Base-by-base conservation (phyloP, 2,329 filamentous ascomycete species). In the Elsinoe ampelina region DNA sequence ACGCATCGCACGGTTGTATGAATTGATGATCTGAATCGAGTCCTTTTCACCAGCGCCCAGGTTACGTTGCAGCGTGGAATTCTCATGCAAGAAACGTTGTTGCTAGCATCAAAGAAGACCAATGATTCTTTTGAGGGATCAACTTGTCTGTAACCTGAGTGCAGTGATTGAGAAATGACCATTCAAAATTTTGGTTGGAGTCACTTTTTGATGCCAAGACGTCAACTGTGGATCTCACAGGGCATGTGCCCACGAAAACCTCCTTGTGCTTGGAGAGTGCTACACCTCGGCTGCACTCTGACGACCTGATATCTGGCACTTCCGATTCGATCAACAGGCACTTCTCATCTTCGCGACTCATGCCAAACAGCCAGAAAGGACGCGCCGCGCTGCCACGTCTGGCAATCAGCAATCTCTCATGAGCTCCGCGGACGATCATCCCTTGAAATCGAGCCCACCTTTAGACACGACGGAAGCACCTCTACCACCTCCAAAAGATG, bases 81-180 rank as follows among this genome's bases (percentile, higher is more conserved):
- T 45, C 12, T 45, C 41, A 45, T 45, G 17, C 41, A 45, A 12
- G 26, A 30, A 8, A 30, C 26, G 5, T 8, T 5, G 26, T 30
- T 8, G 26, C 26, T 30, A 30, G 26, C 26, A 30, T 30, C 26
- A 7, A 30, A 30, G 3, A 8, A 5, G 26, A 30, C 4, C 26
- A 7, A 30, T 30, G 26, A 8, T 30, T 7, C 26, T 30, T 30
- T 30, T 8, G 26, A 30, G 26, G 26, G 7, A 7, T 30, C 26
- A 5, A 30, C 26, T 13, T 50, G 13, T 50, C 19, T 50, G 45
- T 50, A n/a, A 11, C 7, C 4, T 32, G 35, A n/a, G 26, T 20
- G 66, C 7, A 66, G 67, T 15, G n/a, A 22, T 15, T 17, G 48
- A 39, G 19, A 13, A 11, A 26, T 22, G 32, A 15, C 2, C 17